A percentile compares a stretch with the other conserved stretches of the same genome.
These are phyloP conservation scores for Anaeramoeba ignava DNA, from an alignment of 78 protist species.

Conservation along the genomic window DNA sequence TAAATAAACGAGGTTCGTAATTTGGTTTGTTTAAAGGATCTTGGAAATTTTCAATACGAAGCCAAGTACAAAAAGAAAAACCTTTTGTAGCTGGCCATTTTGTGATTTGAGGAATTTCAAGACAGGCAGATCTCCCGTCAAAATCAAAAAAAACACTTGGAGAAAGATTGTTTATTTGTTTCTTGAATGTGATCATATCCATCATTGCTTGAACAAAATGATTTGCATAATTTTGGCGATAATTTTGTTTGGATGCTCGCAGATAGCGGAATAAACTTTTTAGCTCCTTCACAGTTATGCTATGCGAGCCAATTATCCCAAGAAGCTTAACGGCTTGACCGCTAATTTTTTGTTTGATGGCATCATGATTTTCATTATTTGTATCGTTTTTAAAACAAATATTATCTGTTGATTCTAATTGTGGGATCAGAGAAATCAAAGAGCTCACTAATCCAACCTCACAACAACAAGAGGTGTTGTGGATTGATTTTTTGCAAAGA, in stretches of 20 bases:
- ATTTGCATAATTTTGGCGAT: background rate
- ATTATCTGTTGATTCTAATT: background rate
- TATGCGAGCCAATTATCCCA: background rate
- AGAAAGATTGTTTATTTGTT: background rate
- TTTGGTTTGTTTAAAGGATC: too few relatives aligned
- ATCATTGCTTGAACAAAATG: background rate
- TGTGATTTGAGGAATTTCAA: background rate
- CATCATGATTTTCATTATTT: too few relatives aligned
- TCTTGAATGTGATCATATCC: background rate
- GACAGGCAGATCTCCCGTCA: background rate
- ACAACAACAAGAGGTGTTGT: background rate
- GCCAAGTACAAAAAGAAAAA: background rate
- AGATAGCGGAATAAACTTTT: background rate
- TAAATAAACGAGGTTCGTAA: too few relatives aligned
- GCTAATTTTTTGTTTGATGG: too few relatives aligned
- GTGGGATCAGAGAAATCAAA: background rate
- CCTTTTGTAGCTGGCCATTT: background rate
- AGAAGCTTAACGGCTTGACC: background rate
- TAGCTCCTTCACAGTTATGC: background rate
- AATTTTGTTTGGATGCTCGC: background rate
- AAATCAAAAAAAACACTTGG: background rate
- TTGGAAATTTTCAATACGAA: background rate
- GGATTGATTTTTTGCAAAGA: background rate
- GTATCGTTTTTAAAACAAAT: too few relatives aligned
- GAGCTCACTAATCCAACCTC: background rate